These are phyloP conservation scores for Erigeron philadelphicus DNA, from an alignment of 140 eudicot genomes.

Conservation along the genomic window DNA sequence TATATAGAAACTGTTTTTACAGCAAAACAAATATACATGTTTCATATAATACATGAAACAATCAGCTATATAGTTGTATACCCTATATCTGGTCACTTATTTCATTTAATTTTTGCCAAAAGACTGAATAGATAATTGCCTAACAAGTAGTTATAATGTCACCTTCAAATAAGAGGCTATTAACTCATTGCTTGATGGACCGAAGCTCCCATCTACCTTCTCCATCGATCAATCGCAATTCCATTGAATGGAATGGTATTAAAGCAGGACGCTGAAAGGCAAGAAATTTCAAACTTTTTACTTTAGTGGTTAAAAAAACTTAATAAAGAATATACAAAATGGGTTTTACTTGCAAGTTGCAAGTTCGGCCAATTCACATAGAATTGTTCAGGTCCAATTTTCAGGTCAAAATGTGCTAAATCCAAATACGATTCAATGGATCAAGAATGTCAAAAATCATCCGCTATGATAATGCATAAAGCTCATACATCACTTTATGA, in stretches of 20 bases:
- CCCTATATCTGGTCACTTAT: constrained; percentile 26
- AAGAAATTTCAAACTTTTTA: not conserved
- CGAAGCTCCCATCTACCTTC: constrained; percentile 98
- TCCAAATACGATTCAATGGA: too few species aligned
- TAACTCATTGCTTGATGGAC: constrained; percentile 55
- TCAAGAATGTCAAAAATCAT: too few species aligned
- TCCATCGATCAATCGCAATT: constrained; percentile 80
- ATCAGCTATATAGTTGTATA: constrained; percentile 23
- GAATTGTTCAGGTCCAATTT: too few species aligned
- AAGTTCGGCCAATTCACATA: too few species aligned
- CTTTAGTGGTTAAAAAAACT: not conserved
- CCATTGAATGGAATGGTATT: constrained; percentile 81
- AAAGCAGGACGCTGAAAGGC: constrained; percentile 84
- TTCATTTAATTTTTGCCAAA: constrained; percentile 15
- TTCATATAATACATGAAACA: constrained; percentile 36
- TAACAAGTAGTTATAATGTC: constrained; percentile 1
- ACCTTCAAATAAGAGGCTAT: not conserved
- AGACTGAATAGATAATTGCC: constrained; percentile 13
- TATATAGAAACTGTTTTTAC: constrained; percentile 29
- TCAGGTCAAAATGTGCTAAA: too few species aligned
- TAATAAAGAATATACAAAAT: not conserved
- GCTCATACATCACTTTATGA: too few species aligned
- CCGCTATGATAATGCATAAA: too few species aligned
- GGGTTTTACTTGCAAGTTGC: too few species aligned
- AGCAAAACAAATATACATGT: constrained; percentile 30